phyloP scores from a whole-genome alignment of 192 early-diverging fungal species.

The Entomortierella chlamydospora region DNA sequence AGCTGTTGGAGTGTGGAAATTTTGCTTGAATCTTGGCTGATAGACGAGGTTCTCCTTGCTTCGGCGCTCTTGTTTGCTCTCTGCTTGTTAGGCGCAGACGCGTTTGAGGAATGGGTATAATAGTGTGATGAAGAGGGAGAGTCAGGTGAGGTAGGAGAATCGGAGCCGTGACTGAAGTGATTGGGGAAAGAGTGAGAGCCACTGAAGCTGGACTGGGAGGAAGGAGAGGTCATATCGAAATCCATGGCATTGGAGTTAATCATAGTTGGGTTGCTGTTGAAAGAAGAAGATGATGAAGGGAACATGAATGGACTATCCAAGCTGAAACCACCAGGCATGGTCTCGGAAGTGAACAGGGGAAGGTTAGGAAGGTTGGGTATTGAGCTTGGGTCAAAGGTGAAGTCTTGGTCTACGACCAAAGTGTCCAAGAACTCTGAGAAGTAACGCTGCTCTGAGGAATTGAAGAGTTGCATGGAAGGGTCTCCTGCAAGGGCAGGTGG shows the following conservation, averaged over 20 bases:
- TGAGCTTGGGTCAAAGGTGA: constrained; percentile 42
- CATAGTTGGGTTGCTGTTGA: not conserved
- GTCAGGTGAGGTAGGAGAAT: constrained; percentile 19
- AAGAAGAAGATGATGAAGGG: not conserved
- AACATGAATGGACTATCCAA: constrained; percentile 4
- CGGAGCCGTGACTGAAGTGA: constrained; percentile 16
- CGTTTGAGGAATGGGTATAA: constrained; percentile 8
- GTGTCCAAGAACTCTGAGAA: constrained; percentile 67
- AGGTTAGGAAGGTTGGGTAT: constrained; percentile 48
- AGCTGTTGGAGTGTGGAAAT: constrained; percentile 45
- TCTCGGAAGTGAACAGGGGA: constrained; percentile 22
- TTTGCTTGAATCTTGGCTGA: constrained; percentile 20
- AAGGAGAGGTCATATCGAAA: constrained; percentile 52
- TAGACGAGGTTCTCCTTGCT: constrained; percentile 10
- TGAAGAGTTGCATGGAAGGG: constrained; percentile 37
- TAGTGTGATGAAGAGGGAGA: constrained; percentile 8
- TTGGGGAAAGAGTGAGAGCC: constrained; percentile 23
- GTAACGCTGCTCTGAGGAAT: constrained; percentile 57
- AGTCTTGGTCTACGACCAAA: constrained; percentile 61
- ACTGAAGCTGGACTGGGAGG: constrained; percentile 35
- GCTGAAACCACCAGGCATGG: constrained; percentile 35
- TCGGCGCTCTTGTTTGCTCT: constrained; percentile 32
- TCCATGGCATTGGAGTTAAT: constrained; percentile 32
- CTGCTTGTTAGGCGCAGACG: constrained; percentile 28
- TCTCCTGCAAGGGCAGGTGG: constrained; percentile 13